Evolutionary conservation across 2,329 filamentous ascomycete species (phyloP).

Genomic region (Curvularia sp.): DNA sequence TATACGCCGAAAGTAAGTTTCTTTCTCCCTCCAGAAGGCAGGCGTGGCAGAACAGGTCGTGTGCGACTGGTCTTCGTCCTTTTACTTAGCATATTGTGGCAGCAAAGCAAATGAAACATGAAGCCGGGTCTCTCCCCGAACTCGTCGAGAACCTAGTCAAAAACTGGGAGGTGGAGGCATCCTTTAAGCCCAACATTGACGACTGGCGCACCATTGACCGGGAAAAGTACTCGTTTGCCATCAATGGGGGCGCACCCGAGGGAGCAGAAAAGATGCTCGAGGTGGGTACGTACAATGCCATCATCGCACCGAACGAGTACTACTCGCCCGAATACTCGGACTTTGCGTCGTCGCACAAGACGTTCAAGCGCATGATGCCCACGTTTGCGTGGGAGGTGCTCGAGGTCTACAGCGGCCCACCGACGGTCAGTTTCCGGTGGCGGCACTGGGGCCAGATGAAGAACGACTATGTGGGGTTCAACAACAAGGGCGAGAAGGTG

Average conservation of each 20-base stretch:
- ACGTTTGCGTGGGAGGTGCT: constrained; percentile 75
- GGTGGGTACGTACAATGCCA: constrained; percentile 73
- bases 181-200: constrained; percentile 66
- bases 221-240: constrained; percentile 66
- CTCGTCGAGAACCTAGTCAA: constrained; percentile 75
- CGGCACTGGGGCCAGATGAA: constrained; percentile 73
- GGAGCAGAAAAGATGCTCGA: constrained; percentile 69
- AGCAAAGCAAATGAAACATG: constrained; percentile 67
- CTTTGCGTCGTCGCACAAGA: constrained; percentile 71
- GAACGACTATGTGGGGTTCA: constrained; percentile 70
- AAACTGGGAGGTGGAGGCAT: constrained; percentile 76
- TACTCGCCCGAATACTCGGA: constrained; percentile 68
- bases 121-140: constrained; percentile 62
- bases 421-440: constrained; percentile 69
- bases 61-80: not conserved
- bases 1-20: constrained; percentile 64
- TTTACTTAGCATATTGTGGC: not conserved
- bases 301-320: constrained; percentile 69
- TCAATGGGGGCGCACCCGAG: constrained; percentile 67
- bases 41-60: not conserved
- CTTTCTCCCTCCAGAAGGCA: not conserved
- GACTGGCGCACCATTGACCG: constrained; percentile 73
- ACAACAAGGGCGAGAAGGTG: constrained; percentile 69
- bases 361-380: constrained; percentile 77
- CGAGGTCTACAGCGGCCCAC: constrained; percentile 71